Evolutionary conservation across 768 basidiomycete species (phyloP).

Genomic region (Lactarius sp.): DNA sequence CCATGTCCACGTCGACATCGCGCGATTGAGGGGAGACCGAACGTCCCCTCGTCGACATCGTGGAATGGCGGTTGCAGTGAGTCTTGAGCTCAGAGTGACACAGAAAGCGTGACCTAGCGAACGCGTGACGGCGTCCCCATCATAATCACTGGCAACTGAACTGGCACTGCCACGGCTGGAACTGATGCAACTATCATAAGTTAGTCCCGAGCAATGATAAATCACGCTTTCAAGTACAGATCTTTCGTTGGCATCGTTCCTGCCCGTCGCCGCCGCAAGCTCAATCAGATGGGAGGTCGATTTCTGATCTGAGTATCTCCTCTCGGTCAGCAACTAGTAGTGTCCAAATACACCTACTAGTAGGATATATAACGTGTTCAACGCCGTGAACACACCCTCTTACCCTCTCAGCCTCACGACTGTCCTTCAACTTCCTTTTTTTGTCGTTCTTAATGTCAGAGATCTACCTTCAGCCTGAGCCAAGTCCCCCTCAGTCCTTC

Average conservation of each 20-base stretch:
- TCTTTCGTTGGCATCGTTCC: no score
- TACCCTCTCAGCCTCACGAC: not conserved
- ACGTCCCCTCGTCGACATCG: constrained; percentile 31
- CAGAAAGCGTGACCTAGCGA: not conserved
- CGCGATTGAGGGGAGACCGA: constrained; percentile 29
- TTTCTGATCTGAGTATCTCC: no score
- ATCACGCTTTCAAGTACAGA: no score
- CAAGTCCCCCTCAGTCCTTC: constrained; percentile 56
- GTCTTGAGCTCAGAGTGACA: not conserved
- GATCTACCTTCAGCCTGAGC: constrained; percentile 36
- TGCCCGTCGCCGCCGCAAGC: no score
- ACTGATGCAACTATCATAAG: no score
- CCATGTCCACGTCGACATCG: constrained; percentile 49
- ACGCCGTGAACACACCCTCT: not conserved
- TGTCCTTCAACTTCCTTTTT: not conserved
- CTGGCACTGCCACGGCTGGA: no score
- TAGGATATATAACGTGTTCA: no score
- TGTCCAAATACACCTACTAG: no score
- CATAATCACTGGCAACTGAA: no score
- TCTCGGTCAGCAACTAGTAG: no score
- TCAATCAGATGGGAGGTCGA: no score
- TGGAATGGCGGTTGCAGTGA: constrained; percentile 8
- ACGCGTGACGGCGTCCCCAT: not conserved
- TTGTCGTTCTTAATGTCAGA: constrained; percentile 22
- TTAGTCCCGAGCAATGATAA: no score